phyloP scores from a whole-genome alignment of 768 basidiomycete genomes.

The Cubamyces sp. region DNA sequence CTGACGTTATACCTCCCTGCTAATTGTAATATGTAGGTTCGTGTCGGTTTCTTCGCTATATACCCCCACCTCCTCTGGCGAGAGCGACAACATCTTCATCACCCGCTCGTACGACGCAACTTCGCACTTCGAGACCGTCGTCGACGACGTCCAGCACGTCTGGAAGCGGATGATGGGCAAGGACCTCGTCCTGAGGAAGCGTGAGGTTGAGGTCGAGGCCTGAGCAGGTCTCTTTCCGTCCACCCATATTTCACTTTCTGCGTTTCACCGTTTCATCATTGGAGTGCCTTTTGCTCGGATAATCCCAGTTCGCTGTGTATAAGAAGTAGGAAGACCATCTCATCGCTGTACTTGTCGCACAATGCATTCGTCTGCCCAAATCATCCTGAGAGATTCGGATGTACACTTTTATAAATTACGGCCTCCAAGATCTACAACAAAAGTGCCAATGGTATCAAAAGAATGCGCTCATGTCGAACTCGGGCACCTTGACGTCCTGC shows the following conservation, averaged over 20 bases:
- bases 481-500: conserved; percentile 81
- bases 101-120: conserved; percentile 98
- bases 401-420: background rate
- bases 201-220: conserved; percentile 69
- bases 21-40: conserved; percentile 57
- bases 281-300: conserved; percentile 13
- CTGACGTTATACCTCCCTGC: too few relatives aligned
- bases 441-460: conserved; percentile 40
- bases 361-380: conserved; percentile 14
- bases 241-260: background rate
- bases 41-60: conserved; percentile 87
- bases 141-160: conserved; percentile 95
- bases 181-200: conserved; percentile 86
- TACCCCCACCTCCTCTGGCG: conserved; percentile 82
- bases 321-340: conserved; percentile 24
- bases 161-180: conserved; percentile 86
- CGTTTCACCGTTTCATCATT: conserved; percentile 4
- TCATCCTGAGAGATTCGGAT: background rate
- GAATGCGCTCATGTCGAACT: conserved; percentile 87
- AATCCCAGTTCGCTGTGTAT: conserved; percentile 21
- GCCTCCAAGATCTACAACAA: background rate
- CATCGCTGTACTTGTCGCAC: conserved; percentile 28
- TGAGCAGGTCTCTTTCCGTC: conserved; percentile 26
- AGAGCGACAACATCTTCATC: conserved; percentile 91
- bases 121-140: conserved; percentile 98